Base-by-base conservation (phyloP, 1,284 basidiomycete species). In the Ganoderma boninense region DNA sequence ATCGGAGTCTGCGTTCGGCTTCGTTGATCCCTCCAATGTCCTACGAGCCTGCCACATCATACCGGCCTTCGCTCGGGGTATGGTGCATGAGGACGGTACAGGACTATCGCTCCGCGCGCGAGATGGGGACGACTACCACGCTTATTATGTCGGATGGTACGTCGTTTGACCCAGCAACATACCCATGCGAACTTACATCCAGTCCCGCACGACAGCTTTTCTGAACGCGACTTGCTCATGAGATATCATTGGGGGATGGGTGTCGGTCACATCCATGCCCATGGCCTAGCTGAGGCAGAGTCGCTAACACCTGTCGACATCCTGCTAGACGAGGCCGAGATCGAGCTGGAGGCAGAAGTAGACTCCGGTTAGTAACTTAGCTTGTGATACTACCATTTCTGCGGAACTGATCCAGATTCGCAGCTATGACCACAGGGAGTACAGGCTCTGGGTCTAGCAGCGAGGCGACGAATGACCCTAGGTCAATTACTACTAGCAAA, bases 191-290 rank as follows among this genome's bases (percentile, higher is more conserved):
- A 49, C 46, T 49, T 2, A 49, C 46, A 46, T 49, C 23, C 14
- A 14, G 18, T 44, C 13, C 16, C 7, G 18, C 6, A 32, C 14
- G n/a, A 20, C 32, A 66, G 65, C 29, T 66, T 66, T 46, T 35
- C 65, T 23, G 65, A 66, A 42, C 52, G 35, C 0, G 65, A 66
- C 56, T 18, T 43, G 26, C 56, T 66, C 18, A 66, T 66, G 65
- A 54, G 65, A 14, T 59, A 66, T 26, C 52, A 66, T 20, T 66
- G 65, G 65, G 65, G 65, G 29, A 40, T 56, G n/a, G n/a, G n/a
- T n/a, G n/a, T n/a, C n/a, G n/a, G n/a, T n/a, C n/a, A n/a, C n/a
- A n/a, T n/a, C n/a, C 42, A 66, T 23, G 52, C 65, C 2, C 65
- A 66, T n/a, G 26, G 42, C 11, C 38, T 62, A 4, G 46, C 46